A percentile compares a stretch with the other conserved stretches of the same genome.
These are phyloP conservation scores for Pseudozyma sp. DNA, from an alignment of 1,284 basidiomycete species.

Conservation along the genomic window DNA sequence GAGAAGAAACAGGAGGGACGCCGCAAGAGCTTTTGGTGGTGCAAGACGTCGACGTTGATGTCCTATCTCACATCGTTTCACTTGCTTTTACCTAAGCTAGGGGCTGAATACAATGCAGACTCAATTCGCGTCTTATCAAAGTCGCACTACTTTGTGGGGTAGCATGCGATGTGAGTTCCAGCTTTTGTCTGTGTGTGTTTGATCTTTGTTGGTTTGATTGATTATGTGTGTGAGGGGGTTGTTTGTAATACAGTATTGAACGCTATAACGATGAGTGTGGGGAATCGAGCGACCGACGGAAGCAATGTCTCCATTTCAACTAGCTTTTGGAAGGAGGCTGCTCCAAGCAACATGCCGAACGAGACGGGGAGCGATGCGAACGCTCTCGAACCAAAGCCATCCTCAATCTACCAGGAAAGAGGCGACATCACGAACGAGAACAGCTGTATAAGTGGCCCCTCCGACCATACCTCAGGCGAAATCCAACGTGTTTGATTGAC, in stretches of 20 bases:
- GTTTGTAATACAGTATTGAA: constrained; percentile 14
- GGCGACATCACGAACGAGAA: background rate
- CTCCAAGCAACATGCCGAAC: too few species aligned
- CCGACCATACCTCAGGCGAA: too few species aligned
- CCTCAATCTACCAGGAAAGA: too few species aligned
- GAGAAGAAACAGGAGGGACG: constrained; percentile 58
- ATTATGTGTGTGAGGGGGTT: background rate
- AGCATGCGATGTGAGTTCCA: too few species aligned
- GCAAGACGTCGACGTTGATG: constrained; percentile 20
- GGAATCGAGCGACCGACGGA: background rate
- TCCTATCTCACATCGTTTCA: background rate
- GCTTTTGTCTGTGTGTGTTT: background rate
- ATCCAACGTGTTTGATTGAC: too few species aligned
- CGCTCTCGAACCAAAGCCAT: too few species aligned
- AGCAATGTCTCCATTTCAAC: background rate
- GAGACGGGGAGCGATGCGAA: too few species aligned
- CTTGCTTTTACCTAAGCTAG: background rate
- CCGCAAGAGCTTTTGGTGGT: constrained; percentile 29
- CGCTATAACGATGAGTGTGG: background rate
- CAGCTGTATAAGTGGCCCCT: constrained; percentile 6
- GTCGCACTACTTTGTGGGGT: too few species aligned
- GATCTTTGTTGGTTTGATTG: background rate
- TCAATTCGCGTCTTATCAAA: background rate
- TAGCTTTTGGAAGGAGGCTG: background rate
- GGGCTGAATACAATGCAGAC: constrained; percentile 1